Conservation (phyloP, 306 rosid genomes). For the Dicorynia guianensis region DNA sequence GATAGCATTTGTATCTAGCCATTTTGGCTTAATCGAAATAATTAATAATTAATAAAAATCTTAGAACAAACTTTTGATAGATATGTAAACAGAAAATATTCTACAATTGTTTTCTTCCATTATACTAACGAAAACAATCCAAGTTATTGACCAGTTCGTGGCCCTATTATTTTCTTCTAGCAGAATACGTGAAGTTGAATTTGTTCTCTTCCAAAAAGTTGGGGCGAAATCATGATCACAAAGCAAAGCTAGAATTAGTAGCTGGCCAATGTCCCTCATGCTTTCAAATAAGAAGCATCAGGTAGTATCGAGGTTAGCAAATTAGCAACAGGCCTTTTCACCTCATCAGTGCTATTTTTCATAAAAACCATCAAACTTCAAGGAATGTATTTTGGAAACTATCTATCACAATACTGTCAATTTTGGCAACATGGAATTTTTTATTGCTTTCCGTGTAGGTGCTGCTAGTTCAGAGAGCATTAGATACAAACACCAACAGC, state of each 20-base stretch:
- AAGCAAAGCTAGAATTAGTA: conserved; percentile 4
- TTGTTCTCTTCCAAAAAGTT: conserved; percentile 19
- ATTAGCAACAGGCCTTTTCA: no score
- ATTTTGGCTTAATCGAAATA: background rate
- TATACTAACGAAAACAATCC: background rate
- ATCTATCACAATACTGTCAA: no score
- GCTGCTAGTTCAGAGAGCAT: no score
- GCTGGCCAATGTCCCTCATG: conserved; percentile 6
- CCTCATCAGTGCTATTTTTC: no score
- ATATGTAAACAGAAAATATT: background rate
- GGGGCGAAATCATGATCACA: background rate
- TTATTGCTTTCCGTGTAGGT: no score
- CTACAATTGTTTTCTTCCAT: background rate
- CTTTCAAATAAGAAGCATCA: conserved; percentile 18
- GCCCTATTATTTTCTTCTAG: background rate
- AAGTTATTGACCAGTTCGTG: background rate
- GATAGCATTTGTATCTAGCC: background rate
- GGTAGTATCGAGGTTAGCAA: background rate
- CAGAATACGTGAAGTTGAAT: conserved; percentile 21
- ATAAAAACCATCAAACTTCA: no score
- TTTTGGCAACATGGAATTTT: no score
- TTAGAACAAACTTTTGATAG: background rate
- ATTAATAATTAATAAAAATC: background rate
- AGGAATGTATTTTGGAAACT: no score
- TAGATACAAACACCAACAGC: no score